Evolutionary conservation across 441 rosid genomes (phyloP).

Genomic region (Populus hybrid): DNA sequence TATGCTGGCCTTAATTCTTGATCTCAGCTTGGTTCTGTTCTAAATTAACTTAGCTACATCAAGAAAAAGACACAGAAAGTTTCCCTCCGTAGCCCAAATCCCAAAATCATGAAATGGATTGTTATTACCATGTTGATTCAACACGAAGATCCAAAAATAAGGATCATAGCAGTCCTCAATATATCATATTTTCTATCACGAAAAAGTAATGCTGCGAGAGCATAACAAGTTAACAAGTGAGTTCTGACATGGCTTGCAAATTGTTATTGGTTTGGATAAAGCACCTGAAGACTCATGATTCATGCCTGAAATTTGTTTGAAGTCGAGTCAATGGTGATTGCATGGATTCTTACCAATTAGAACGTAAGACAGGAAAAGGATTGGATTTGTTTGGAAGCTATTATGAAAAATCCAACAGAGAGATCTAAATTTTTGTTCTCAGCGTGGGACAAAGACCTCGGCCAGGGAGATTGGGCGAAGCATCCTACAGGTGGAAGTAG

Average conservation of each 20-base stretch:
- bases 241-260: slow-evolving; percentile 4
- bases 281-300: neutral
- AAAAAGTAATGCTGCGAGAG: neutral
- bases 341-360: neutral
- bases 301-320: neutral
- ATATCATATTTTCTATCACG: neutral
- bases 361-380: neutral
- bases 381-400: slow-evolving; percentile 8
- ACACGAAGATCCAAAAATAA: too few relatives aligned
- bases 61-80: neutral
- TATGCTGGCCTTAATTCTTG: neutral
- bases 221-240: neutral
- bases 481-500: neutral
- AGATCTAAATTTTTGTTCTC: slow-evolving; percentile 1
- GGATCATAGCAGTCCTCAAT: neutral
- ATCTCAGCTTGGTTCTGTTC: too few relatives aligned
- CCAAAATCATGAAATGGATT: neutral
- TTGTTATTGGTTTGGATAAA: neutral
- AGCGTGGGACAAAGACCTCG: neutral
- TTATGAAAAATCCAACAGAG: slow-evolving; percentile 4
- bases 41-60: neutral
- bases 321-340: neutral
- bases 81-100: neutral
- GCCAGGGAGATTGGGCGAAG: neutral
- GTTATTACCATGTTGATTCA: neutral